A percentile compares a stretch with the other conserved stretches of the same genome.
Evolutionary conservation across 2,329 filamentous ascomycete genomes (phyloP).

Genomic region (Tolypocladium sp.): DNA sequence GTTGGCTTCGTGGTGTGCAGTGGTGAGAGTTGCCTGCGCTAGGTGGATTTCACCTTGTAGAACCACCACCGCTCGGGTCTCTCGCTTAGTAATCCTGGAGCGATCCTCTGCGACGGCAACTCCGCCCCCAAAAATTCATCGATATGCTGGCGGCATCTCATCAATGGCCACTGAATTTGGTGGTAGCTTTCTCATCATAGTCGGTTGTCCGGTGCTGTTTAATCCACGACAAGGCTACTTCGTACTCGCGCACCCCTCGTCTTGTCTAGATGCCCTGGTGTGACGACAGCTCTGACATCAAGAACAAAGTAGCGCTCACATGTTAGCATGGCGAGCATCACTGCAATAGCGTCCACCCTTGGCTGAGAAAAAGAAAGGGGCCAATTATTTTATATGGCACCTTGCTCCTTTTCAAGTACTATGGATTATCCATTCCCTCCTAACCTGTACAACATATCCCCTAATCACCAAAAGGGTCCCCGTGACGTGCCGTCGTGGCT

Average conservation of each 20-base stretch:
- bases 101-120: not conserved
- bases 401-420: not conserved
- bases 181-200: not conserved
- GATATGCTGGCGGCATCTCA: not conserved
- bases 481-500: conserved; percentile 12
- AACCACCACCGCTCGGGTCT: not conserved
- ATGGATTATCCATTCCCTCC: not conserved
- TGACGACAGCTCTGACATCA: not conserved
- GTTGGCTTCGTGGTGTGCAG: conserved; percentile 24
- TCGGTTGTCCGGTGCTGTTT: not conserved
- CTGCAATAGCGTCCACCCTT: not conserved
- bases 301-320: not conserved
- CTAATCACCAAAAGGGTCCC: not conserved
- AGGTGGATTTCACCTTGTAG: conserved; percentile 14
- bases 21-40: conserved; percentile 25
- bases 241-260: not conserved
- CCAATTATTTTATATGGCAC: not conserved
- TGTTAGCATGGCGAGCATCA: not conserved
- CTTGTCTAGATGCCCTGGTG: not conserved
- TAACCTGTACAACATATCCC: not conserved
- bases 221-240: not conserved
- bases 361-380: not conserved
- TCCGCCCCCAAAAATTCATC: not conserved
- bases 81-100: conserved; percentile 4
- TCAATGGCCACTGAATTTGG: not conserved